These are phyloP conservation scores for Yamadazyma mexicana DNA, from an alignment of 1,139 yeast species.

Conservation along the genomic window DNA sequence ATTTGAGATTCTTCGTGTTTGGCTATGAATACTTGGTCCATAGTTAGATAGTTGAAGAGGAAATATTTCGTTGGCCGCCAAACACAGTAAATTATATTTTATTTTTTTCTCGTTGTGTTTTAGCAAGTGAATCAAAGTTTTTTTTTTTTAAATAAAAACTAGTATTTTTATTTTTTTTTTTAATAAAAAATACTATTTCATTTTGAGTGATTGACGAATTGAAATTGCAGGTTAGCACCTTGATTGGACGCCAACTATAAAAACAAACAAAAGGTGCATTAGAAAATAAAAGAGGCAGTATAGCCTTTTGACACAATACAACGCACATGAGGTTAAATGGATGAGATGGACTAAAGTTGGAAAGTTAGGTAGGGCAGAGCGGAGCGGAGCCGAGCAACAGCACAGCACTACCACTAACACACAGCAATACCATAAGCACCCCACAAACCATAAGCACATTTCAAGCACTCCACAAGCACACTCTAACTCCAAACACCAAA, in stretches of 20 bases:
- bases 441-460: too few species aligned
- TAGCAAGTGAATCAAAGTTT: neutral
- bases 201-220: neutral
- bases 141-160: too few species aligned
- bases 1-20: slow-evolving; percentile 12
- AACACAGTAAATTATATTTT: neutral
- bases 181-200: slow-evolving; percentile 4
- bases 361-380: too few species aligned
- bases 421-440: too few species aligned
- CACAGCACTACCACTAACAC: too few species aligned
- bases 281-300: slow-evolving; percentile 3
- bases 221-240: neutral
- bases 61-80: neutral
- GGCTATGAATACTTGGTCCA: slow-evolving; percentile 38
- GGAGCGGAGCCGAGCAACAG: too few species aligned
- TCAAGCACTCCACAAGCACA: too few species aligned
- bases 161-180: too few species aligned
- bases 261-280: slow-evolving; percentile 1
- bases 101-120: neutral
- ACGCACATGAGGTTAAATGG: too few species aligned
- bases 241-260: too few species aligned
- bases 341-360: too few species aligned
- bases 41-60: slow-evolving; percentile 7
- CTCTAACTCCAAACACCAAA: too few species aligned
- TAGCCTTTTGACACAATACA: neutral